phyloP scores from a whole-genome alignment of 225 moss, liverwort and hornwort species.

The Neckera pumila region DNA sequence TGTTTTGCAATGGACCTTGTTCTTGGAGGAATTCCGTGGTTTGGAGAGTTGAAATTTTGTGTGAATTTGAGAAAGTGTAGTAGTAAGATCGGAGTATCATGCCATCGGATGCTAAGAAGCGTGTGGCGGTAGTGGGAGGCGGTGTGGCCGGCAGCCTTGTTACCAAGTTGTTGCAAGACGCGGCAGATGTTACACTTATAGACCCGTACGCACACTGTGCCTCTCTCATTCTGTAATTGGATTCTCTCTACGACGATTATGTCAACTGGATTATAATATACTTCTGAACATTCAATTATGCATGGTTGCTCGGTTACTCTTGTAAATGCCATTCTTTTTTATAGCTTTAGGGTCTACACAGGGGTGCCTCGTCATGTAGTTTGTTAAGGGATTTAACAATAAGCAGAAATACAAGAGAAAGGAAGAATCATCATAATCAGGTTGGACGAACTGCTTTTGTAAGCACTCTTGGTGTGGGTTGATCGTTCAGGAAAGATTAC shows the following conservation, averaged over 20 bases:
- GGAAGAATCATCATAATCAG: neutral
- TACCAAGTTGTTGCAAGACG: conserved; percentile 42
- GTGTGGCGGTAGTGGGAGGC: conserved; percentile 65
- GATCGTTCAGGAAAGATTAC: conserved; percentile 37
- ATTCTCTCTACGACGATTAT: neutral
- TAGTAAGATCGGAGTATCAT: neutral
- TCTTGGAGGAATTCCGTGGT: neutral
- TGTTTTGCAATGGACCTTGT: neutral
- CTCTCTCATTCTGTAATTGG: neutral
- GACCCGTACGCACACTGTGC: conserved; percentile 34
- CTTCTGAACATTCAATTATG: neutral
- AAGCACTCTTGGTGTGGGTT: neutral
- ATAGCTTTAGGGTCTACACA: neutral
- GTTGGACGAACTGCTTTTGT: neutral
- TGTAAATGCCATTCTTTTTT: neutral
- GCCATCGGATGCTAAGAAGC: conserved; percentile 12
- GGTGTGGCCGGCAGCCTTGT: conserved; percentile 55
- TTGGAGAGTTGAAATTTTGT: neutral
- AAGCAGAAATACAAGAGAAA: neutral
- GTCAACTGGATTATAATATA: neutral
- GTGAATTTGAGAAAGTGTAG: neutral
- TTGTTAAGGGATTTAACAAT: neutral
- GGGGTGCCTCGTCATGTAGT: neutral
- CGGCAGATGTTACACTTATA: conserved; percentile 56
- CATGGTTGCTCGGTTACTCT: neutral